Evolutionary conservation across 441 rosid species (phyloP).

Genomic region (Jatropha multifida): DNA sequence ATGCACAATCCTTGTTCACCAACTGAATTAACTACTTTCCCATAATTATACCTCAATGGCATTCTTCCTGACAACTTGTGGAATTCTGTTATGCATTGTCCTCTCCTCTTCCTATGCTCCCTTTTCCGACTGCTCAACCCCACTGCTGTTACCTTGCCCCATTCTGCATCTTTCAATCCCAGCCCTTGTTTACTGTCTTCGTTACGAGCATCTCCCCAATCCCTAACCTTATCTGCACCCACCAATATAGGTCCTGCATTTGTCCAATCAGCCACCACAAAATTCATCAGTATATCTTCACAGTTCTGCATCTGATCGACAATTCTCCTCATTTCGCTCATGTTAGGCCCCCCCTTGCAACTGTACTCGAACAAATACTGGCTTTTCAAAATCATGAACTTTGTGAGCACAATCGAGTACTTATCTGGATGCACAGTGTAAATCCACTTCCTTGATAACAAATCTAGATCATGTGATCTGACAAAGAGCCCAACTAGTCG

Average conservation of each 20-base stretch:
- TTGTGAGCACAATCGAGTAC: slow-evolving; percentile 77
- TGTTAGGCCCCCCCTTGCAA: slow-evolving; percentile 54
- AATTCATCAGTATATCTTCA: slow-evolving; percentile 88
- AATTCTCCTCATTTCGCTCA: slow-evolving; percentile 56
- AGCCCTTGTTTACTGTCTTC: slow-evolving; percentile 26
- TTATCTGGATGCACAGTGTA: slow-evolving; percentile 82
- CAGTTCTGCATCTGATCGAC: slow-evolving; percentile 73
- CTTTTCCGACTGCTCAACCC: slow-evolving; percentile 75
- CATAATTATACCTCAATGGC: slow-evolving; percentile 76
- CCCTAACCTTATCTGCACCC: slow-evolving; percentile 71
- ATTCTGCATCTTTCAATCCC: slow-evolving; percentile 16
- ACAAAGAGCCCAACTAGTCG: slow-evolving; percentile 67
- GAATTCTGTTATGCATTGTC: slow-evolving; percentile 64
- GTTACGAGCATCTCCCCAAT: slow-evolving; percentile 88
- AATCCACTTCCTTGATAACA: slow-evolving; percentile 66
- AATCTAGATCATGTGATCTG: slow-evolving; percentile 75
- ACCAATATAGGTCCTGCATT: slow-evolving; percentile 73
- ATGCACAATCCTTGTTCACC: slow-evolving; percentile 80
- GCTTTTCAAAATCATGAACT: slow-evolving; percentile 73
- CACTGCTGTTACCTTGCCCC: slow-evolving; percentile 44
- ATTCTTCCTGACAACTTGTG: slow-evolving; percentile 70
- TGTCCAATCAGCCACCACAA: slow-evolving; percentile 60
- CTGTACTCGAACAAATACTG: slow-evolving; percentile 63
- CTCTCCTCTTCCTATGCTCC: slow-evolving; percentile 87
- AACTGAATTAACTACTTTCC: slow-evolving; percentile 67